phyloP scores from a whole-genome alignment of 2,329 filamentous ascomycete genomes.

The Cladosporium sp. region DNA sequence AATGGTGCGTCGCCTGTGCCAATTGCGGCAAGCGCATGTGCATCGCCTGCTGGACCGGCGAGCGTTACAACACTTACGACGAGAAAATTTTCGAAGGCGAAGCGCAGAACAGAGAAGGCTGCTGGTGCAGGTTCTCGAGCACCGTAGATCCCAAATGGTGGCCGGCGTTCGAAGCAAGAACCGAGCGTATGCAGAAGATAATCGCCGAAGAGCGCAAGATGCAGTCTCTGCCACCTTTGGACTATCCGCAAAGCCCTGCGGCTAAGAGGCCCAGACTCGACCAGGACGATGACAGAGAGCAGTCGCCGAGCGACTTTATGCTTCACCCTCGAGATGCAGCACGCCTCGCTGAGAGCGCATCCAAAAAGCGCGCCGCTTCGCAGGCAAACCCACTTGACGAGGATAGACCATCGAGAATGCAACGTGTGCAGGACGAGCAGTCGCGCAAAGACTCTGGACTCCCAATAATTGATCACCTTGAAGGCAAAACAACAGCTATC shows the following conservation, averaged over 20 bases:
- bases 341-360: neutral
- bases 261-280: conserved; percentile 1
- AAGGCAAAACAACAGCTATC: conserved; percentile 18
- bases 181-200: neutral
- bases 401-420: neutral
- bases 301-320: neutral
- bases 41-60: conserved; percentile 12
- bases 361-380: neutral
- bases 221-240: neutral
- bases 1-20: conserved; percentile 18
- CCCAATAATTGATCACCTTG: neutral
- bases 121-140: conserved; percentile 16
- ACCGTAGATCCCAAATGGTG: conserved; percentile 9
- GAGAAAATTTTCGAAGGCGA: conserved; percentile 15
- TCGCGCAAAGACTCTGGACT: neutral
- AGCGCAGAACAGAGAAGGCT: conserved; percentile 16
- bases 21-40: conserved; percentile 19
- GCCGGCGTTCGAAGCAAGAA: conserved; percentile 4
- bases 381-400: neutral
- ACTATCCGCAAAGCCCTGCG: neutral
- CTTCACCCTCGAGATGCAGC: neutral
- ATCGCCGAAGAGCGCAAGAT: neutral
- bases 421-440: neutral
- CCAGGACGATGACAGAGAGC: conserved; percentile 6
- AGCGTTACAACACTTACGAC: conserved; percentile 15